A percentile compares a stretch with the other conserved stretches of the same genome.
phyloP scores from a whole-genome alignment of 306 rosid species.

The Senna tora region DNA sequence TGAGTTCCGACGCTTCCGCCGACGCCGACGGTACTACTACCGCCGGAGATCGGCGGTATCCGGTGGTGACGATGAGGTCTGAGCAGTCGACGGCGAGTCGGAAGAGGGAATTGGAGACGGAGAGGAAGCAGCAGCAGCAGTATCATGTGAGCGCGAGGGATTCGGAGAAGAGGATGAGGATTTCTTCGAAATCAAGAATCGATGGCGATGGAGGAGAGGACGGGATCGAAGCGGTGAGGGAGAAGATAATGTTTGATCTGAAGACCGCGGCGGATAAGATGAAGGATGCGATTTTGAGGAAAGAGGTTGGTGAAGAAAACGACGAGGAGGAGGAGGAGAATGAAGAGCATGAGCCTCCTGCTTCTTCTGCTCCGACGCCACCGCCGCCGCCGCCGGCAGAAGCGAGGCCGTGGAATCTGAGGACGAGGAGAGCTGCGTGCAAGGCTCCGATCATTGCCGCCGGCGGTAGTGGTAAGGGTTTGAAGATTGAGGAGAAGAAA shows the following conservation, averaged over 20 bases:
- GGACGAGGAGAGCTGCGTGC: slow-evolving; percentile 62
- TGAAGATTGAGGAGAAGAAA: slow-evolving; percentile 65
- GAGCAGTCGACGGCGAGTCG: slow-evolving; percentile 39
- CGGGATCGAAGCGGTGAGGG: slow-evolving; percentile 85
- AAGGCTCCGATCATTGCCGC: slow-evolving; percentile 53
- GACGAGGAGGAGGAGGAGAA: slow-evolving; percentile 11
- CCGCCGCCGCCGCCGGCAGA: slow-evolving; percentile 23
- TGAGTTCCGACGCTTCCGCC: slow-evolving; percentile 26
- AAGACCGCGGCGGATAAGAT: slow-evolving; percentile 70
- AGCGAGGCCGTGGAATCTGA: slow-evolving; percentile 74
- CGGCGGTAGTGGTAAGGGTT: slow-evolving; percentile 40
- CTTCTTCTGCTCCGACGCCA: slow-evolving; percentile 21
- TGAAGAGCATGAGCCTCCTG: slow-evolving; percentile 7
- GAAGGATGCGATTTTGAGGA: slow-evolving; percentile 65
- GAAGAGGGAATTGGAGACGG: slow-evolving; percentile 44
- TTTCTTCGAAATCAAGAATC: slow-evolving; percentile 40
- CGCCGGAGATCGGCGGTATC: slow-evolving; percentile 57
- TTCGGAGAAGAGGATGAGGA: slow-evolving; percentile 37
- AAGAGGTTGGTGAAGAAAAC: slow-evolving; percentile 41
- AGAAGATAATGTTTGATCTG: slow-evolving; percentile 83
- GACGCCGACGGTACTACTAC: background rate
- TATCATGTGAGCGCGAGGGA: slow-evolving; percentile 32
- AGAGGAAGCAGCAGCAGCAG: slow-evolving; percentile 23
- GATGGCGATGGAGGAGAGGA: slow-evolving; percentile 48
- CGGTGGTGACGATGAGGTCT: slow-evolving; percentile 23